Conservation (phyloP, 805 yeast genomes). For the Priceomyces carsonii region DNA sequence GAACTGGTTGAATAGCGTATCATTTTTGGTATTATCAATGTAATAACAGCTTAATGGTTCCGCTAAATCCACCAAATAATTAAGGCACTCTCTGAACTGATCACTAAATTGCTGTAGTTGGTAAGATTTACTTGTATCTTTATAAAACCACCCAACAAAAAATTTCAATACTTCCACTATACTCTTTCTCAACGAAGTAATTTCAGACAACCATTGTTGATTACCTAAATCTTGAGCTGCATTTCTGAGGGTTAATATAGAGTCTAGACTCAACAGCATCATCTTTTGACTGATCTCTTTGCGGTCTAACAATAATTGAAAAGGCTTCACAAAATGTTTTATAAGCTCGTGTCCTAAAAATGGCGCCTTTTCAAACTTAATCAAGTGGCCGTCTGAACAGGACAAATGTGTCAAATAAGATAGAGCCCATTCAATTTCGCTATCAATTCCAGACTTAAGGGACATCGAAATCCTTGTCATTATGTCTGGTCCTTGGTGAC, state of each 20-base stretch:
- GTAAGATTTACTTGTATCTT: slow-evolving; percentile 14
- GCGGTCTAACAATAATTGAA: slow-evolving; percentile 21
- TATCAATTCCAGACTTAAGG: slow-evolving; percentile 59
- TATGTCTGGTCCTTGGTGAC: slow-evolving; percentile 60
- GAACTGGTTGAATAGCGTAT: slow-evolving; percentile 62
- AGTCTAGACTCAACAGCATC: slow-evolving; percentile 36
- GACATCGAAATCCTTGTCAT: slow-evolving; percentile 70
- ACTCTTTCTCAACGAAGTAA: slow-evolving; percentile 46
- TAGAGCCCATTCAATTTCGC: slow-evolving; percentile 74
- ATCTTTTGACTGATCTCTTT: slow-evolving; percentile 17
- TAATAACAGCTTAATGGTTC: slow-evolving; percentile 84
- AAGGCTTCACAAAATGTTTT: slow-evolving; percentile 36
- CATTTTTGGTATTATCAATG: slow-evolving; percentile 71
- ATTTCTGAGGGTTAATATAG: slow-evolving; percentile 74
- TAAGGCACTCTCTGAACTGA: slow-evolving; percentile 57
- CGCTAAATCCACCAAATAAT: slow-evolving; percentile 72
- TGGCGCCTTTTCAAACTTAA: slow-evolving; percentile 46
- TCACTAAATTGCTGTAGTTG: slow-evolving; percentile 24
- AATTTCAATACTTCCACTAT: slow-evolving; percentile 47
- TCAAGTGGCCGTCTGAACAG: slow-evolving; percentile 49
- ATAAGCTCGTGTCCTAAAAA: slow-evolving; percentile 44
- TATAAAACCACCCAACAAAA: slow-evolving; percentile 34
- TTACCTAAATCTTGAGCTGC: slow-evolving; percentile 79
- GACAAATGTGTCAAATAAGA: slow-evolving; percentile 52
- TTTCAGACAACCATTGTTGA: slow-evolving; percentile 72